These are phyloP conservation scores for Avena atlantica DNA, from an alignment of 176 grass and related monocot species.

Conservation along the genomic window DNA sequence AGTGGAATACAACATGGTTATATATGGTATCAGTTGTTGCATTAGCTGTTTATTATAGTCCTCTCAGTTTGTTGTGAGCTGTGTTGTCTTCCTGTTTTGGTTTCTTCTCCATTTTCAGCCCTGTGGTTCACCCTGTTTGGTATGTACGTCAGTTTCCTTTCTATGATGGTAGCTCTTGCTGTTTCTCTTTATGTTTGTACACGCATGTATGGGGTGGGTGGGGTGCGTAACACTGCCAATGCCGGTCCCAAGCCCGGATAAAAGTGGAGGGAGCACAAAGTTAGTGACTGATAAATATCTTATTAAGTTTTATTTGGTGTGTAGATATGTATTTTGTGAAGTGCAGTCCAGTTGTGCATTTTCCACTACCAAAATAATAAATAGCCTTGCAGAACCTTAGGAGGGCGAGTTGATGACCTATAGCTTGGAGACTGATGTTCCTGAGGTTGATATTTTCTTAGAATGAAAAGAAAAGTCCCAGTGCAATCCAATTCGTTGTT, in stretches of 20 bases:
- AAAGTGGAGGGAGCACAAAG: slow-evolving; percentile 50
- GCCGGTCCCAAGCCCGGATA: slow-evolving; percentile 59
- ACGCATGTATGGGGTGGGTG: background rate
- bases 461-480: too few species aligned
- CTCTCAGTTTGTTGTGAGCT: background rate
- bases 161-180: background rate
- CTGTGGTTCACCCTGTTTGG: background rate
- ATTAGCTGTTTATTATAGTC: background rate
- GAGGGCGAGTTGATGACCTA: background rate
- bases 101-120: background rate
- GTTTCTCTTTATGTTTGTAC: background rate
- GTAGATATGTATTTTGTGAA: background rate
- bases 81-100: background rate
- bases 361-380: background rate
- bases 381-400: background rate
- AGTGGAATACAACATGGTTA: too few species aligned
- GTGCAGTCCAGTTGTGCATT: background rate
- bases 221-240: slow-evolving; percentile 58
- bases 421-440: background rate
- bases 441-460: background rate
- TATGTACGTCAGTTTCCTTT: background rate
- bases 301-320: background rate
- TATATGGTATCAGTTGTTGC: background rate
- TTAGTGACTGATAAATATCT: background rate
- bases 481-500: background rate